A percentile compares a stretch with the other conserved stretches of the same genome.
Evolutionary conservation across 257 asterid genomes (phyloP).

Genomic region (Lycium ferocissimum): DNA sequence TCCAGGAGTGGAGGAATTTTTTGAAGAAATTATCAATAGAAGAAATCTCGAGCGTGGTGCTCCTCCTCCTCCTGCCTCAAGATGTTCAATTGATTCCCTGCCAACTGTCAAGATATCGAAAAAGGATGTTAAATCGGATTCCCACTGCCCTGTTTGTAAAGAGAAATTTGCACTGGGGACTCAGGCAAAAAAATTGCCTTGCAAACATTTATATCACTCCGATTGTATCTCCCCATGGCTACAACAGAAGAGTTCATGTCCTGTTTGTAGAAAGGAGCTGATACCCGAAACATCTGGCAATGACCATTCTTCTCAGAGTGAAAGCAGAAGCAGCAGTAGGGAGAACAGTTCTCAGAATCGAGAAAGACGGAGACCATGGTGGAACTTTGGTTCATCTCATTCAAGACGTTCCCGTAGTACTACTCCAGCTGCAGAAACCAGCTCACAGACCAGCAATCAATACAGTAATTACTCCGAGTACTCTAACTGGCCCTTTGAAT

Average conservation of each 20-base stretch:
- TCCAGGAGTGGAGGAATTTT: conserved; percentile 85
- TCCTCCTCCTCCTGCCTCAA: conserved; percentile 87
- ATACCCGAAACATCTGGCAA: conserved; percentile 32
- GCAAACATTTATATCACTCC: conserved; percentile 82
- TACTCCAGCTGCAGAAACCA: conserved; percentile 54
- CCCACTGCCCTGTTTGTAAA: conserved; percentile 83
- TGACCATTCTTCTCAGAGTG: conserved; percentile 39
- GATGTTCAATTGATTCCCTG: conserved; percentile 70
- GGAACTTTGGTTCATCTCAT: conserved; percentile 81
- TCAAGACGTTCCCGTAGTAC: conserved; percentile 45
- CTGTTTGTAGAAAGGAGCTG: conserved; percentile 84
- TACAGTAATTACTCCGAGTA: conserved; percentile 57
- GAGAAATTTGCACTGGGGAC: conserved; percentile 80
- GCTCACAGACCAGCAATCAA: conserved; percentile 56
- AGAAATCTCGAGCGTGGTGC: conserved; percentile 58
- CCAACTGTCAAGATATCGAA: conserved; percentile 75
- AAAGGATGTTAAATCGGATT: conserved; percentile 76
- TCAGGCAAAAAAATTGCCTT: conserved; percentile 68
- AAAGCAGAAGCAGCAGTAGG: conserved; percentile 56
- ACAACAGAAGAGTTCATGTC: conserved; percentile 78
- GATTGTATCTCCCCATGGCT: conserved; percentile 94
- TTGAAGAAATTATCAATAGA: conserved; percentile 61
- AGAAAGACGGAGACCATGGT: conserved; percentile 72
- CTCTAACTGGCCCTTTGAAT: conserved; percentile 80
- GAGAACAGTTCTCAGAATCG: conserved; percentile 43